Base-by-base conservation (phyloP, 2,329 filamentous ascomycete genomes). In the Penicillium sp. region DNA sequence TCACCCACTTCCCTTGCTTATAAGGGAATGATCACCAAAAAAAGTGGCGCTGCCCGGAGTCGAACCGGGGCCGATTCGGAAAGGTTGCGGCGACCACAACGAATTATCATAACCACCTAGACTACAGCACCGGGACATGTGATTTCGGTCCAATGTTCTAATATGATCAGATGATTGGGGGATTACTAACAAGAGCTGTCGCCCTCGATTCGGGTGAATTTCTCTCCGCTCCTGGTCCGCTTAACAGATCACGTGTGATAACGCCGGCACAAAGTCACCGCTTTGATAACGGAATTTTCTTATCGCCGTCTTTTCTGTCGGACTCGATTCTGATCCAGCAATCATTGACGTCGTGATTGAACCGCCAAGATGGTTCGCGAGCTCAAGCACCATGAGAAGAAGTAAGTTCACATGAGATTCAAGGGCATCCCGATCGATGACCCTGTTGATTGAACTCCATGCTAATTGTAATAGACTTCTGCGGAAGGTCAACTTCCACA, bases 331-430 rank as follows among this genome's bases (percentile, higher is more conserved):
- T 33, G 34, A 23, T 1, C 25, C 16, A 34, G 3, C 18, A 13
- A 18, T 22, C 28, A 14, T n/a, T 27, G 12, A 14, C 34, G 12
- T n/a, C 15, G 22, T 16, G 28, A 41, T 17, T 39, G 17, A 39
- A n/a, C 28, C 26, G 35, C 35, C 54, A 70, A 52, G 40, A 96
- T 96, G 92, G 87, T 94, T 53, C 84, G 92, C 56, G 88, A 94
- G 73, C 80, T 98, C 61, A 96, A 95, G 70, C 79, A 94, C 69
- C 90, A 95, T 69, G 92, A 98, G 80, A 80, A 92, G 64, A 93
- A 92, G 76, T 71, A 49, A 35, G 56, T 55, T 32, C 20, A 18
- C n/a, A n/a, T n/a, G n/a, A 22, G 9, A 22, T 22, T n/a, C 25
- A 6, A 12, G 7, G 27, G 9, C 18, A 5, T 22, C 18, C 18